Conservation (phyloP, 2,329 filamentous ascomycete species). For the Penicillium nordicum region DNA sequence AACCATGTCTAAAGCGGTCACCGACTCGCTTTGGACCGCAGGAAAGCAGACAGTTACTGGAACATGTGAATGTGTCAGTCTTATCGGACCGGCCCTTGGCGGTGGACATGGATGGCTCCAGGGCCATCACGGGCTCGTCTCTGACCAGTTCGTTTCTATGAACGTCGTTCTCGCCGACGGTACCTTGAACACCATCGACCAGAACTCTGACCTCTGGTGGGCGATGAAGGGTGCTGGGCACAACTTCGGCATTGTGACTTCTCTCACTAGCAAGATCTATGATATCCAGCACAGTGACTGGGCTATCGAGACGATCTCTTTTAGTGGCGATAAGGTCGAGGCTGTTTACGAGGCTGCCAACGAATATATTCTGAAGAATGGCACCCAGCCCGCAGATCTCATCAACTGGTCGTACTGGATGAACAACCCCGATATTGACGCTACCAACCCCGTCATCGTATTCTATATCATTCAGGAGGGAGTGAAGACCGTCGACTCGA, state of each 20-base stretch:
- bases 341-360: conserved; percentile 49
- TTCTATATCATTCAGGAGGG: conserved; percentile 35
- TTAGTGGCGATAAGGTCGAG: conserved; percentile 50
- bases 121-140: conserved; percentile 52
- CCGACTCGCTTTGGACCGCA: conserved; percentile 48
- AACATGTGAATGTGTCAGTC: conserved; percentile 52
- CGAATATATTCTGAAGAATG: conserved; percentile 43
- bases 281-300: conserved; percentile 38
- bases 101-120: conserved; percentile 57
- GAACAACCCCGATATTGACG: conserved; percentile 25
- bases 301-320: conserved; percentile 45
- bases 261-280: conserved; percentile 48
- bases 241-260: conserved; percentile 58
- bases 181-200: conserved; percentile 38
- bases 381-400: conserved; percentile 44
- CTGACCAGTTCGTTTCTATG: conserved; percentile 53
- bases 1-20: conserved; percentile 46
- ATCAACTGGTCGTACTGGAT: conserved; percentile 48
- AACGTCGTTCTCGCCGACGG: conserved; percentile 54
- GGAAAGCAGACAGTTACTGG: conserved; percentile 53
- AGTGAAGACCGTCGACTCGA: conserved; percentile 39
- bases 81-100: conserved; percentile 52
- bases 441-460: conserved; percentile 29
- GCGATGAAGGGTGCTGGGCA: conserved; percentile 56
- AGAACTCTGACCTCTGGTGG: conserved; percentile 54